Base-by-base conservation (phyloP, 352 stramenopile species). In the Globisporangium nagaii region DNA sequence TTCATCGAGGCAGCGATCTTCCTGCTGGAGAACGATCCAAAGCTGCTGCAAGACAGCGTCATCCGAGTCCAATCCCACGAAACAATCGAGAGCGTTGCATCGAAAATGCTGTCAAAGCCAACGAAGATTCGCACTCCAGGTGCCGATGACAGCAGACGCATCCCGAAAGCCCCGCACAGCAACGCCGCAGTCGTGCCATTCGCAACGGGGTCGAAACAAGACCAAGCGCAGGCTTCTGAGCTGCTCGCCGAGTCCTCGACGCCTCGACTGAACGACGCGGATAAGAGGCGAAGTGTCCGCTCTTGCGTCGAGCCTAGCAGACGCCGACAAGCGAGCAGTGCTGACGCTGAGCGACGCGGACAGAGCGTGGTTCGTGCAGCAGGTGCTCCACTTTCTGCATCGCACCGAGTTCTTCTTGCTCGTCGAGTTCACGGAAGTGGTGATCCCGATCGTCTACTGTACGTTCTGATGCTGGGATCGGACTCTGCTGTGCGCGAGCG, bases 371-470 rank as follows among this genome's bases (percentile, higher is more conserved):
- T 45, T 46, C 22, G 41, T 59, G 3, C 53, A 43, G 40, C 20
- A 59, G 13, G 34, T 44, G 22, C 28, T 53, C 0, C 12, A 44
- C 1, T 9, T 65, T 5, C 51, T 69, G 9, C 37, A 58, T 37
- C 35, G 60, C 32, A 44, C 44, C 8, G 57, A 70, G 32, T 70
- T 57, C 48, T 22, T 70, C 6, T 25, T 66, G 7, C 43, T 70
- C 5, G 40, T 59, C 24, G 53, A 62, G 27, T 66, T 63, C 12
- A 49, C 46, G 8, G 62, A 70, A 34, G 36, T 60, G 17, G 39
- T 65, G 19, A 35, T 70, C 15, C 52, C 58, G 1, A 50, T 63
- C 15, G 34, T 70, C 2, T 70, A 70, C 30, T 40, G 61, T 68
- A 51, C 19, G 43, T 59, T 19, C 25, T 15, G n/a, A n/a, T n/a